A percentile compares a stretch with the other conserved stretches of the same genome.
Conservation (phyloP, 345 rosid species). For the Jatropha curcas region DNA sequence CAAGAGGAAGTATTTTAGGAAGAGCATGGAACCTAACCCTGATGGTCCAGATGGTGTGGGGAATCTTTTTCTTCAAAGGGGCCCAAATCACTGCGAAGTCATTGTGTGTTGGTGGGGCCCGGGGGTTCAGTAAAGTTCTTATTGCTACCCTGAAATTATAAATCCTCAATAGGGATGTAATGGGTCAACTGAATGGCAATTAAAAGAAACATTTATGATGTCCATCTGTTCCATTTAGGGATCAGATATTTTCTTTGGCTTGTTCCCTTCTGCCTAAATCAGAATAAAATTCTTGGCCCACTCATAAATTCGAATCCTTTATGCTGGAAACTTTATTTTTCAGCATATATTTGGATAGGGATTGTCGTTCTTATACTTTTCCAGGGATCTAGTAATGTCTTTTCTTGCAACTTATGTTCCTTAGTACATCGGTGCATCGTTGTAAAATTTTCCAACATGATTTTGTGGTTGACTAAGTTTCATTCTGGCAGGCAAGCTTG, state of each 20-base stretch:
- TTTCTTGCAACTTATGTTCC: not conserved
- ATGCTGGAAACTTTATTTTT: slow-evolving; percentile 1
- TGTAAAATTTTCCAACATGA: not conserved
- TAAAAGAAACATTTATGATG: not conserved
- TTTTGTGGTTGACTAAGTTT: slow-evolving; percentile 16
- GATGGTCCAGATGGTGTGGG: slow-evolving; percentile 99
- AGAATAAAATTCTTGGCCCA: not conserved
- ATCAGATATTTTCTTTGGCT: no score
- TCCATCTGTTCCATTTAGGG: not conserved
- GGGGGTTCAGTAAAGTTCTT: slow-evolving; percentile 46
- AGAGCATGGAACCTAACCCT: slow-evolving; percentile 99
- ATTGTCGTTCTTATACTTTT: not conserved
- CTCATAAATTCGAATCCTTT: not conserved
- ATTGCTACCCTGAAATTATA: no score
- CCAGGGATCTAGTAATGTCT: not conserved
- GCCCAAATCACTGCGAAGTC: slow-evolving; percentile 61
- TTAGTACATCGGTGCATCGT: not conserved
- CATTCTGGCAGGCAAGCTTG: slow-evolving; percentile 56
- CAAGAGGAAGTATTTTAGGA: slow-evolving; percentile 73
- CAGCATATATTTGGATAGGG: not conserved
- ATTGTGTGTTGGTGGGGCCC: slow-evolving; percentile 54
- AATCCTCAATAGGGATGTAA: no score
- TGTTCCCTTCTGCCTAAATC: no score
- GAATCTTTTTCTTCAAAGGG: slow-evolving; percentile 64
- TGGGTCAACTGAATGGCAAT: not conserved